A percentile compares a stretch with the other conserved stretches of the same genome.
These are phyloP conservation scores for Fusarium cyanostomum DNA, from an alignment of 2,329 filamentous ascomycete species.

Conservation along the genomic window DNA sequence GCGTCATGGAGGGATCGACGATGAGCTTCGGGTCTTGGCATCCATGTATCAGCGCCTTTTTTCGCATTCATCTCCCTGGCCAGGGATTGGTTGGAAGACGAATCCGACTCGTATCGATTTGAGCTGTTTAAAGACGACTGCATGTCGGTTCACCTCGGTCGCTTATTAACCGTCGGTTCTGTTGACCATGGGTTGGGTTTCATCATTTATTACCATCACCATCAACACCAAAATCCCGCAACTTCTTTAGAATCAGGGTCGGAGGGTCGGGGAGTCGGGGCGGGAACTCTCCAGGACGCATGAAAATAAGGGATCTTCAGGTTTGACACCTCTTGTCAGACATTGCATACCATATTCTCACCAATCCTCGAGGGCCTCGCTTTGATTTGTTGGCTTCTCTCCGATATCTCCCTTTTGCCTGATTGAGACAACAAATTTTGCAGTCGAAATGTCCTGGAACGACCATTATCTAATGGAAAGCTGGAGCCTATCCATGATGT, in stretches of 20 bases:
- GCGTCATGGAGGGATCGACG: constrained; percentile 37
- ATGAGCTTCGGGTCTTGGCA: constrained; percentile 34
- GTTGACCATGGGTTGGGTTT: neutral
- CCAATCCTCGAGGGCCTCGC: neutral
- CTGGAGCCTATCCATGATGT: too few species aligned
- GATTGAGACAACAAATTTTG: neutral
- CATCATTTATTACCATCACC: neutral
- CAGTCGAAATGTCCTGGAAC: constrained; percentile 5
- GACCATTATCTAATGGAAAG: constrained; percentile 10
- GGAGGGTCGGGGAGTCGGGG: constrained; percentile 1
- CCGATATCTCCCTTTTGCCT: neutral
- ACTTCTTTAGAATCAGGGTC: neutral
- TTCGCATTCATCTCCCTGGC: constrained; percentile 8
- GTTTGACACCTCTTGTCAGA: constrained; percentile 6
- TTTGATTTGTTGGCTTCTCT: neutral
- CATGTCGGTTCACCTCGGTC: too few species aligned
- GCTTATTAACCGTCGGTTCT: constrained; percentile 1
- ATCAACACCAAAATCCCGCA: constrained; percentile 30
- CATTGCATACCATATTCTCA: neutral
- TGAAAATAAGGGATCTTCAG: constrained; percentile 1
- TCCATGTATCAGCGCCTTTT: constrained; percentile 8
- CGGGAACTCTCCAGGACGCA: constrained; percentile 1
- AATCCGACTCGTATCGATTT: neutral
- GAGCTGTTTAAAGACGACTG: constrained; percentile 1
- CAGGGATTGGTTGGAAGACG: constrained; percentile 20